Conservation (phyloP, 148 eudicot species). For the Fagopyrum homotropicum region DNA sequence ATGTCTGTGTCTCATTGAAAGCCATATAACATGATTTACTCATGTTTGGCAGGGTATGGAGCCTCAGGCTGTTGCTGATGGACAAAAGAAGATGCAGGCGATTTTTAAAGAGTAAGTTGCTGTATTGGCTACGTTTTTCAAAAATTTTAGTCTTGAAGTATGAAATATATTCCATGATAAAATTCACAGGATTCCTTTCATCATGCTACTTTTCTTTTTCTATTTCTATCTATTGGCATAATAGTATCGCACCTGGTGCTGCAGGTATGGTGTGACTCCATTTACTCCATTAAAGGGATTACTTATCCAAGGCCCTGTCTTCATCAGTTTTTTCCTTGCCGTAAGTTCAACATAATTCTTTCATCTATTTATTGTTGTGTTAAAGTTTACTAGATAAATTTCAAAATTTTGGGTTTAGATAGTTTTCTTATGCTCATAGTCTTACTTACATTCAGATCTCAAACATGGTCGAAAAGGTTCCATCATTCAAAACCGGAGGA, state of each 20-base stretch:
- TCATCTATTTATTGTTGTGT: constrained; percentile 4
- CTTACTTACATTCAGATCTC: constrained; percentile 39
- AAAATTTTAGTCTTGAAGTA: not conserved
- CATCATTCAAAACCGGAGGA: constrained; percentile 85
- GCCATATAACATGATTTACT: not conserved
- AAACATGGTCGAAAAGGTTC: constrained; percentile 94
- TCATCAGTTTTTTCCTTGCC: constrained; percentile 88
- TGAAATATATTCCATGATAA: not conserved
- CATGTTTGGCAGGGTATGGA: constrained; percentile 56
- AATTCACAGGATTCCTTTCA: not conserved
- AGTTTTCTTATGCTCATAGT: not conserved
- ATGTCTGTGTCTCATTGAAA: not conserved
- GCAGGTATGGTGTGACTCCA: constrained; percentile 86
- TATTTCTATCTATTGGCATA: not conserved
- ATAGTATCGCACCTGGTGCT: constrained; percentile 13
- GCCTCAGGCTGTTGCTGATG: constrained; percentile 64
- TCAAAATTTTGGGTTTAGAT: not conserved
- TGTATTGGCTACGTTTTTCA: constrained; percentile 1
- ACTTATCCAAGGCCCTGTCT: constrained; percentile 77
- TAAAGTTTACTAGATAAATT: not conserved
- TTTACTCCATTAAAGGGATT: constrained; percentile 82
- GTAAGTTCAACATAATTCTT: constrained; percentile 43
- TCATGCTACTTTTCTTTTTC: not conserved
- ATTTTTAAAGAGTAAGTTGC: constrained; percentile 72
- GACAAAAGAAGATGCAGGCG: constrained; percentile 49